Evolutionary conservation across 2,329 filamentous ascomycete species (phyloP).

Genomic region (Proliferodiscus dingleyae): DNA sequence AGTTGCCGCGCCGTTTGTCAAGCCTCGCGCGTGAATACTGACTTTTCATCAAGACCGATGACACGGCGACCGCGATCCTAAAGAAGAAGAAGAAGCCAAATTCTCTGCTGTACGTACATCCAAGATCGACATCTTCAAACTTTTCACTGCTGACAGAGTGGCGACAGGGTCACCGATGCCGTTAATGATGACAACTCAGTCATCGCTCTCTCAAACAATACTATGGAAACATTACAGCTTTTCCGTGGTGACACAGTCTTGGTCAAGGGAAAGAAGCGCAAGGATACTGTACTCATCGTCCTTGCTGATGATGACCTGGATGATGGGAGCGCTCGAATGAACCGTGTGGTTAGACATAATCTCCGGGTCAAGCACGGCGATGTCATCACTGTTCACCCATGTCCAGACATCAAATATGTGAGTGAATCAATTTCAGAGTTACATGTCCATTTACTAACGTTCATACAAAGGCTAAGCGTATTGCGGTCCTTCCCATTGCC

Average conservation of each 20-base stretch:
- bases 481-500: slow-evolving; percentile 95
- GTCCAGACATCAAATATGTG: slow-evolving; percentile 99
- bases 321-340: slow-evolving; percentile 94
- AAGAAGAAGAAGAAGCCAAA: slow-evolving; percentile 99
- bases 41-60: slow-evolving; percentile 63
- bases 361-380: slow-evolving; percentile 97
- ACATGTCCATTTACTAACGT: slow-evolving; percentile 20
- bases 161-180: slow-evolving; percentile 85
- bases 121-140: slow-evolving; percentile 14
- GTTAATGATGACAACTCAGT: slow-evolving; percentile 99
- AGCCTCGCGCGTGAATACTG: slow-evolving; percentile 28
- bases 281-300: slow-evolving; percentile 97
- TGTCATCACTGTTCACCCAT: slow-evolving; percentile 93
- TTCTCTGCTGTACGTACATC: slow-evolving; percentile 76
- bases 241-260: slow-evolving; percentile 98
- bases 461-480: slow-evolving; percentile 81
- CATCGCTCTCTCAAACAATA: slow-evolving; percentile 95
- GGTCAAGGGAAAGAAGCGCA: slow-evolving; percentile 99
- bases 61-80: slow-evolving; percentile 90
- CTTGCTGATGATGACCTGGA: slow-evolving; percentile 96
- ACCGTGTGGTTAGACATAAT: slow-evolving; percentile 97
- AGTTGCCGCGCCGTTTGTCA: slow-evolving; percentile 33
- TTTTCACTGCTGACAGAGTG: slow-evolving; percentile 31
- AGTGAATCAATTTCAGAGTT: slow-evolving; percentile 37
- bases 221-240: slow-evolving; percentile 96